Evolutionary conservation across 1,284 basidiomycete genomes (phyloP), one percentile per base, ranked within the genome.

Genomic region (Hemileccinum hortonii): DNA sequence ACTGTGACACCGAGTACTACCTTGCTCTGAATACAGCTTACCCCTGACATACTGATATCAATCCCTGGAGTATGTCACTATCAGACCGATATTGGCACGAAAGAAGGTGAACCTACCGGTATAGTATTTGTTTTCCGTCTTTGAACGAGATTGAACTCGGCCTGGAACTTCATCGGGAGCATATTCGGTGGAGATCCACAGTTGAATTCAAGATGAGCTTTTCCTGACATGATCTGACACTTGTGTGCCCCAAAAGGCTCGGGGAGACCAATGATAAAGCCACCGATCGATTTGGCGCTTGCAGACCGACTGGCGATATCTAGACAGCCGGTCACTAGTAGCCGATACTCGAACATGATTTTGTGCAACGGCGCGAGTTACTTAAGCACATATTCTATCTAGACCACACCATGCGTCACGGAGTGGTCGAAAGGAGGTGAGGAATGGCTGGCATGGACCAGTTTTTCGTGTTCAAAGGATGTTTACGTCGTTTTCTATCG

Each of bases 61-160:
- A 95, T 91, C 52, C 87, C 88, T 55, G 11, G 33, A 30, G 24
- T 38, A 47, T 12, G 37, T 47, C 36, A 52, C 1, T 19, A 37
- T 45, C 26, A 53, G 29, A 41, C 14, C 1, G 21, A 37, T 11
- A n/a, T 8, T 47, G 4, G 16, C 4, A 16, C 33, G 2, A n/a
- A 21, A 36, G n/a, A 58, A 40, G 41, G 40, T 29, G 5, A 15
- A 77, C 82, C 69, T 62, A 90, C 87, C n/a, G n/a, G 24, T 26
- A 26, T 26, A 96, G 67, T 19, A 92, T 90, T 36, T 89, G 76
- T 57, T 87, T 83, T 64, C 94, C 91, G 58, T 94, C 90, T 58
- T 92, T 87, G 72, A 92, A 96, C 48, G 96, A 69, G 76, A 95
- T 94, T 4, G 78, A 96, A 76, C 65, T 96, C 93, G 0, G 92